Base-by-base conservation (phyloP, 768 basidiomycete genomes). In the Auricularia cornea region DNA sequence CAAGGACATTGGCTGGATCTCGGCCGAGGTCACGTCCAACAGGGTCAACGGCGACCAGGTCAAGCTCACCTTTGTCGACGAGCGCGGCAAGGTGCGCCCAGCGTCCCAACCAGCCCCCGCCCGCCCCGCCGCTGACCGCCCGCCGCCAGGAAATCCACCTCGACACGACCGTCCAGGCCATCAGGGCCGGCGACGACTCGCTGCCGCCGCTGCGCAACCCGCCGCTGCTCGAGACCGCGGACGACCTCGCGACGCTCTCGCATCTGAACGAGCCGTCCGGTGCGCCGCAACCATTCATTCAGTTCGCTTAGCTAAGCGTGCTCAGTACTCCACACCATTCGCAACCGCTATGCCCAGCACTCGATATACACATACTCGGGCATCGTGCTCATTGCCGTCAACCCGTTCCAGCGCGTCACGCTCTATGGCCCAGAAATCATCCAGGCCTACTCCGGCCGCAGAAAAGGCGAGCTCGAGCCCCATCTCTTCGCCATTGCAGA, bases 301-400 rank as follows among this genome's bases (percentile, higher is more conserved):
- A 29, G n/a, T 33, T 26, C 6, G 20, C 54, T 41, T 59, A 61
- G 54, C 28, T 35, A 29, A 30, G 30, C 20, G 51, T 60, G 12
- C 35, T 3, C 68, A 96, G 96, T 99, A 32, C 82, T 99, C 30
- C 95, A 99, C 72, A 96, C 96, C 54, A 98, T 99, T 69, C 87
- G 90, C 40, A 95, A 95, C 75, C 90, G 96, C 69, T 99, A 99
- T 78, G 91, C 89, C 35, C 90, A 94, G 68, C 96, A 96, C 74
- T 92, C 92, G 73, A 98, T 98, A 70, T 99, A 98, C 72, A 98
- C 97, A 33, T 99, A 98, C 78, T 95, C 92, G 66, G 97, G 97
- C 69, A 99, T 98, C 68, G 96, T 98, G 65, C 85, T 99, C 68
- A 97, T 99, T 73, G 97, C 97, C 61, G 88, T 99, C 78, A 99